These are phyloP conservation scores for Phylloporus sp. DNA, from an alignment of 768 basidiomycete species.

Conservation along the genomic window DNA sequence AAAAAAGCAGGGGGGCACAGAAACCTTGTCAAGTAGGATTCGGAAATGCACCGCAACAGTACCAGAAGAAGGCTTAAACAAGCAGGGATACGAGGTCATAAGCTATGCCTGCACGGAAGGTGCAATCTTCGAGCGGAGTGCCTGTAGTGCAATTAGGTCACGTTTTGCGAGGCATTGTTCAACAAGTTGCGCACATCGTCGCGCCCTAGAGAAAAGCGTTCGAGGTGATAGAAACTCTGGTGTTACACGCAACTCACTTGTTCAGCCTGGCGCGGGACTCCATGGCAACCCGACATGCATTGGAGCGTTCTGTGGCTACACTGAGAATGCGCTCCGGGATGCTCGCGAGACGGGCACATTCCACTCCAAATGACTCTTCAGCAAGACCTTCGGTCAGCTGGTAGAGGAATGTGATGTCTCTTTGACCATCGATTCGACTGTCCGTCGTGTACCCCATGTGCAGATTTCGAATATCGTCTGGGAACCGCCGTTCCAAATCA, in stretches of 20 bases:
- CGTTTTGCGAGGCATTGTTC: slow-evolving; percentile 22
- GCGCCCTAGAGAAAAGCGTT: slow-evolving; percentile 16
- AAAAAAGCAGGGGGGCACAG: too few relatives aligned
- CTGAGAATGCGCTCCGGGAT: slow-evolving; percentile 67
- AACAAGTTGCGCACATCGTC: slow-evolving; percentile 27
- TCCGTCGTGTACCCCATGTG: slow-evolving; percentile 86
- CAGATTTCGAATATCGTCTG: slow-evolving; percentile 62
- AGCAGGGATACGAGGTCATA: background rate
- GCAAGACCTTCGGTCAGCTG: slow-evolving; percentile 68
- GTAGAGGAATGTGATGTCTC: slow-evolving; percentile 88
- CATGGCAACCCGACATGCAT: slow-evolving; percentile 51
- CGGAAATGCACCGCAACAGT: too few relatives aligned
- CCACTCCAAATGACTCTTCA: slow-evolving; percentile 85
- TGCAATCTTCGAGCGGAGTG: slow-evolving; percentile 17
- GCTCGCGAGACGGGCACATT: slow-evolving; percentile 86
- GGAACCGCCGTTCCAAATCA: slow-evolving; percentile 57
- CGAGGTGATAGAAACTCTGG: background rate
- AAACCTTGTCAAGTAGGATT: too few relatives aligned
- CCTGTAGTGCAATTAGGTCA: slow-evolving; percentile 17
- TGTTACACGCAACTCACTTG: slow-evolving; percentile 35
- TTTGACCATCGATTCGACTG: slow-evolving; percentile 62
- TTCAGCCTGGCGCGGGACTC: slow-evolving; percentile 47
- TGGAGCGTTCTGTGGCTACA: slow-evolving; percentile 54
- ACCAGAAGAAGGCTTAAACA: too few relatives aligned
- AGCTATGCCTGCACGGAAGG: slow-evolving; percentile 9